Base-by-base conservation (phyloP, 2,329 filamentous ascomycete species). In the Fusarium compactum region DNA sequence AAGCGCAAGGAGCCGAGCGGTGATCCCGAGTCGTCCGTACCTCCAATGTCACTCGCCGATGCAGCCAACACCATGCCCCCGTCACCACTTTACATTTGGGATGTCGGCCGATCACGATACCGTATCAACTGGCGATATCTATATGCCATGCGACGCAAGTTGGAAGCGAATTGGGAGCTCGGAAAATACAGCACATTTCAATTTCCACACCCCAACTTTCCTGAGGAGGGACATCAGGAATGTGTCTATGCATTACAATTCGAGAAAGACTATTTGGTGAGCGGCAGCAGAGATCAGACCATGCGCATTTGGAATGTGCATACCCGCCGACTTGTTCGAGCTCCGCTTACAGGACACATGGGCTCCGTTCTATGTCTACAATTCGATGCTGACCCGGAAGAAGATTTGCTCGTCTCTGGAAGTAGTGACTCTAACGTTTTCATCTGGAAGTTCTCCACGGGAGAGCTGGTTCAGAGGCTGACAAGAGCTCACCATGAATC, bases 171-270 rank as follows among this genome's bases (percentile, higher is more conserved):
- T 78, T 99, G 96, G 96, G 90, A 93, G 63, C 86, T 90, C 22
- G 95, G 93, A 6, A 91, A 90, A 62, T 97, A 88, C 78, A 89
- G 86, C 5, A 97, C 95, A 69, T 98, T 98, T 76, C 94, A 97
- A 78, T 86, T 99, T 2, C 96, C 96, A 1, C 94, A 97, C 76
- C 94, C 94, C 0, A 86, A 89, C 40, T 86, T 94, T 74, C 89
- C 90, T 2, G 86, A 92, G 32, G 95, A 98, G 78, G 93, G 93
- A 1, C 96, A 99, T 77, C 87, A 86, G 22, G 95, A 98, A 77
- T 98, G 95, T 78, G 94, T 99, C 15, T 99, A 99, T 80, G 95
- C 93, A 4, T 90, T 99, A 56, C 95, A 99, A 78, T 97, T 95
- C 76, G 91, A 91, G 57, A 87, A 91, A 3, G 91, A 94, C 69